These are phyloP conservation scores for Chrysoporthe puriensis DNA, from an alignment of 2,329 filamentous ascomycete species.

Conservation along the genomic window DNA sequence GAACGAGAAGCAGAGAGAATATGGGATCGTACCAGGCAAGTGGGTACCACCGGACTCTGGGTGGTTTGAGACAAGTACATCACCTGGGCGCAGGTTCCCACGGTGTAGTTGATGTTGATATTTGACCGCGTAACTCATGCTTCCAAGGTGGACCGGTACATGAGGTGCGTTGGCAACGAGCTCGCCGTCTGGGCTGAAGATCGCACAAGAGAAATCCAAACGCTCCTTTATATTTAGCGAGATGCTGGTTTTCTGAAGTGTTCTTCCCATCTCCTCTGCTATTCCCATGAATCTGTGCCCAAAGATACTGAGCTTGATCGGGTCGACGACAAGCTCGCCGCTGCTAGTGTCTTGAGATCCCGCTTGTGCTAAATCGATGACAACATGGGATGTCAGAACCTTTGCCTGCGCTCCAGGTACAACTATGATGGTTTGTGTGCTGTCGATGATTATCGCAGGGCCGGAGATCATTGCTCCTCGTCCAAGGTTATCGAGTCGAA, in stretches of 20 bases:
- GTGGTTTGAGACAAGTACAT: constrained; percentile 67
- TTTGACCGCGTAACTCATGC: constrained; percentile 24
- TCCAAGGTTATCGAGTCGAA: constrained; percentile 14
- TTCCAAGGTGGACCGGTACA: constrained; percentile 45
- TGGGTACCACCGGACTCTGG: constrained; percentile 44
- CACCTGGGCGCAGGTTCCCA: constrained; percentile 70
- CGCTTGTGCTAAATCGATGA: constrained; percentile 19
- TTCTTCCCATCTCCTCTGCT: constrained; percentile 56
- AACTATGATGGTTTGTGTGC: constrained; percentile 23
- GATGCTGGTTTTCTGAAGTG: constrained; percentile 24
- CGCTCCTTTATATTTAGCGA: constrained; percentile 26
- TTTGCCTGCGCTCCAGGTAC: constrained; percentile 24
- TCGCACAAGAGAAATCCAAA: constrained; percentile 26
- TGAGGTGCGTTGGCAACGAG: constrained; percentile 54
- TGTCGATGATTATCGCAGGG: constrained; percentile 22
- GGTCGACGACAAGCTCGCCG: constrained; percentile 21
- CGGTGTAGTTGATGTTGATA: constrained; percentile 60
- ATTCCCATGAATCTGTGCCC: constrained; percentile 80
- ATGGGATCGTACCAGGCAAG: constrained; percentile 35
- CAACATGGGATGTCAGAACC: constrained; percentile 36
- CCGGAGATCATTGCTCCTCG: constrained; percentile 12
- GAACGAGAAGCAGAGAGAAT: background rate
- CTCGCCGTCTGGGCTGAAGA: constrained; percentile 23
- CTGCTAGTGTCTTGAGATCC: background rate
- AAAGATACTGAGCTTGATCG: constrained; percentile 73